Evolutionary conservation across 495 filamentous ascomycete genomes (phyloP).

Genomic region (Paragyromitra xinjiangensis): DNA sequence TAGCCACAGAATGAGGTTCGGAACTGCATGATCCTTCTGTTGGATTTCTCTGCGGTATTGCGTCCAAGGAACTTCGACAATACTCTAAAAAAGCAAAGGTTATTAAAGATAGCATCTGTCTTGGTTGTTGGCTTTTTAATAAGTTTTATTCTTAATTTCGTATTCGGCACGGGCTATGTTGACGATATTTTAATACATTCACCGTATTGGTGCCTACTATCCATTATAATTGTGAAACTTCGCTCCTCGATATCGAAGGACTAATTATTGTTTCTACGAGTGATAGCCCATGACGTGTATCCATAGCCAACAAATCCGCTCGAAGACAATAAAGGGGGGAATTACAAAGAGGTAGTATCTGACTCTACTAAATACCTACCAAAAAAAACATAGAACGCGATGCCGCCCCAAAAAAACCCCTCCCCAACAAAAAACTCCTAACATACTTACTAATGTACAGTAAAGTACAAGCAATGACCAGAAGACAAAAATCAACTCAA

Average conservation of each 20-base stretch:
- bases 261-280: not conserved
- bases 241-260: not conserved
- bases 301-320: not conserved
- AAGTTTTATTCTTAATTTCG: no score
- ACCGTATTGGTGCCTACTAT: no score
- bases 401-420: constrained; percentile 1
- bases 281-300: not conserved
- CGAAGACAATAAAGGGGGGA: not conserved
- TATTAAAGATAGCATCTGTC: not conserved
- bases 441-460: constrained; percentile 32
- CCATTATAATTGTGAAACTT: no score
- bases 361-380: constrained; percentile 3
- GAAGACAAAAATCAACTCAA: not conserved
- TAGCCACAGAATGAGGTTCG: not conserved
- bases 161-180: no score
- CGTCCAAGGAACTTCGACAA: not conserved
- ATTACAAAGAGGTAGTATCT: not conserved
- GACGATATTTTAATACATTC: no score
- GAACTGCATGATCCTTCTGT: not conserved
- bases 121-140: not conserved
- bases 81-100: not conserved
- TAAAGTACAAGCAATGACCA: constrained; percentile 23
- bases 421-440: constrained; percentile 16
- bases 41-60: not conserved
- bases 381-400: not conserved